A percentile compares a stretch with the other conserved stretches of the same genome.
These are phyloP conservation scores for Colletotrichum coccodes DNA, from an alignment of 2,329 filamentous ascomycete genomes.

Conservation along the genomic window DNA sequence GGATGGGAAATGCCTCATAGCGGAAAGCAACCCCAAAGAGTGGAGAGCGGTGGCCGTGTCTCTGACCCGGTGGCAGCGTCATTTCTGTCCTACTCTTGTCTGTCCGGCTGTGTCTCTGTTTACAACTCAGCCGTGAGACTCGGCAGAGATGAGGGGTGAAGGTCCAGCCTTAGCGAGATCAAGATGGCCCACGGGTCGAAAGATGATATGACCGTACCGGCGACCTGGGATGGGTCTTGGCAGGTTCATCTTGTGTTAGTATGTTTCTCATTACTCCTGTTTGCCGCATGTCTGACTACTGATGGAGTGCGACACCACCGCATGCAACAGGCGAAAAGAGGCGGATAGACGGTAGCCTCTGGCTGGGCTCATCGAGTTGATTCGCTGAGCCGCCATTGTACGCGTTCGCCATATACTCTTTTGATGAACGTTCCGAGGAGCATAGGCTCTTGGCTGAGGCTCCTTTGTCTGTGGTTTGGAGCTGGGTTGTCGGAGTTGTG, in stretches of 20 bases:
- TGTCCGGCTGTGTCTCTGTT: not conserved
- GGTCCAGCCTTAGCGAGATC: slow-evolving; percentile 26
- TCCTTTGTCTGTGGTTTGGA: slow-evolving; percentile 6
- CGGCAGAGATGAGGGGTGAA: not conserved
- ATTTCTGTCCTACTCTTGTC: slow-evolving; percentile 15
- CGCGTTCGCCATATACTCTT: not conserved
- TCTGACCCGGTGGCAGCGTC: slow-evolving; percentile 24
- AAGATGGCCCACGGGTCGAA: slow-evolving; percentile 1
- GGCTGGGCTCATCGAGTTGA: not conserved
- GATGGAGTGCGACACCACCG: slow-evolving; percentile 2
- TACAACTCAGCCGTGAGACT: slow-evolving; percentile 5
- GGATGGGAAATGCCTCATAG: slow-evolving; percentile 34
- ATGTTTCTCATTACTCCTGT: slow-evolving; percentile 9
- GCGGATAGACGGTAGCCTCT: not conserved
- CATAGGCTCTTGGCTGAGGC: not conserved
- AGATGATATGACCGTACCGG: slow-evolving; percentile 29
- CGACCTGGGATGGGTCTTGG: slow-evolving; percentile 20
- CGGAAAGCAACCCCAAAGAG: slow-evolving; percentile 6
- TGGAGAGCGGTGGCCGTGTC: slow-evolving; percentile 24
- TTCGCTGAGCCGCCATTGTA: not conserved
- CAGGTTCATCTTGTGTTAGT: slow-evolving; percentile 28
- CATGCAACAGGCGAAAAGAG: not conserved
- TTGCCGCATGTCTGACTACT: slow-evolving; percentile 8
- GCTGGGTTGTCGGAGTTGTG: not conserved
- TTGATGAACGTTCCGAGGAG: not conserved